Percentiles rank a stretch among this genome's conserved stretches.
Conservation (phyloP, 78 protist genomes). For the Polysphondylium violaceum region DNA sequence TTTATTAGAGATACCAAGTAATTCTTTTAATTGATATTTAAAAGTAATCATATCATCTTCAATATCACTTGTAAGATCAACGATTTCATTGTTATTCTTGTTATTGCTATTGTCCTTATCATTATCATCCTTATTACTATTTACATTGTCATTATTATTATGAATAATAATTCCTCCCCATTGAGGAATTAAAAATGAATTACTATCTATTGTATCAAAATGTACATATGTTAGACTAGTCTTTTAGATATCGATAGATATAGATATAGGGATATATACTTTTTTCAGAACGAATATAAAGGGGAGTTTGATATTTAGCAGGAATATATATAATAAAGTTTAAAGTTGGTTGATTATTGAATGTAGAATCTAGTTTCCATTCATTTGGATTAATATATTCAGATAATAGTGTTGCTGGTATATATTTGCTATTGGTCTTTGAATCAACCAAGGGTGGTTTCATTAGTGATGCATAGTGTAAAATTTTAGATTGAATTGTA, state of each 20-base stretch:
- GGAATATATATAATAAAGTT: conserved; percentile 79
- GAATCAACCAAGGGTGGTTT: conserved; percentile 45
- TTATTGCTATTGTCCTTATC: background rate
- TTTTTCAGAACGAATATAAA: conserved; percentile 36
- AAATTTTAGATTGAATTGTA: conserved; percentile 72
- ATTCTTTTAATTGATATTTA: conserved; percentile 71
- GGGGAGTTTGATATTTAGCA: conserved; percentile 36
- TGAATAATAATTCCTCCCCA: conserved; percentile 84
- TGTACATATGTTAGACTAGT: background rate
- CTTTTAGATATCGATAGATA: background rate
- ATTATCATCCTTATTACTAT: conserved; percentile 2
- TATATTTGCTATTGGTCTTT: conserved; percentile 11
- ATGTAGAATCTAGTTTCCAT: conserved; percentile 75
- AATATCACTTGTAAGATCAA: conserved; percentile 36
- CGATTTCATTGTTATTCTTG: background rate
- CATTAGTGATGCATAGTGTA: conserved; percentile 71
- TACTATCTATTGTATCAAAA: background rate
- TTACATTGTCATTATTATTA: conserved; percentile 14
- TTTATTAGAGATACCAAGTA: conserved; percentile 35
- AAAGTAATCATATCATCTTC: conserved; percentile 45
- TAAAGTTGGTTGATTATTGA: conserved; percentile 76
- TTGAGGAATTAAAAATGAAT: conserved; percentile 79
- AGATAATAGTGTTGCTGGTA: conserved; percentile 44
- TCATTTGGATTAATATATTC: conserved; percentile 80
- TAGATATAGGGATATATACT: background rate